phyloP scores from a whole-genome alignment of 2,329 filamentous ascomycete species.

The Bipolaris sorokiniana region DNA sequence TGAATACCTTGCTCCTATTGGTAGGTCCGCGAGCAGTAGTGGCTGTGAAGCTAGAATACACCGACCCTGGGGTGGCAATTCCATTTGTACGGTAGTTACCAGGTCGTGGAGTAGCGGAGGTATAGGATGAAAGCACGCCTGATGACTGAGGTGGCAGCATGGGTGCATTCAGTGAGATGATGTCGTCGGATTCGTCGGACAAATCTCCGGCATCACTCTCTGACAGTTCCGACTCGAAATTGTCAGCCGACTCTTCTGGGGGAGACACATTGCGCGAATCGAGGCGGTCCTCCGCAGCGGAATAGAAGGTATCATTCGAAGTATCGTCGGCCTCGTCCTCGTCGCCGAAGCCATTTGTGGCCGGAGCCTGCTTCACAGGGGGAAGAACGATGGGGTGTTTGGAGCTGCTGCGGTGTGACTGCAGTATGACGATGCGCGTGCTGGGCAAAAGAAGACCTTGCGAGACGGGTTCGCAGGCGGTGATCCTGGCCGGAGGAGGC shows the following conservation, averaged over 20 bases:
- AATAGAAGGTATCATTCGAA: constrained; percentile 89
- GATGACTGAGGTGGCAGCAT: constrained; percentile 77
- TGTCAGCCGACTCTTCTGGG: constrained; percentile 52
- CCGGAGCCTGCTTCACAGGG: constrained; percentile 52
- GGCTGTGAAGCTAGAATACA: constrained; percentile 86
- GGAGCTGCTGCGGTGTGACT: constrained; percentile 61
- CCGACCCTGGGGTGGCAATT: constrained; percentile 80
- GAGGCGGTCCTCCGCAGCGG: constrained; percentile 77
- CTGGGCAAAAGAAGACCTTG: constrained; percentile 79
- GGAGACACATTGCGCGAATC: constrained; percentile 49
- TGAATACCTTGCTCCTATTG: constrained; percentile 79
- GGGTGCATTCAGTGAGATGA: constrained; percentile 87
- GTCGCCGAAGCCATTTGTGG: constrained; percentile 65
- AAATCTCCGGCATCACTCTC: constrained; percentile 74
- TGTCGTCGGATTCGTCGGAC: constrained; percentile 91
- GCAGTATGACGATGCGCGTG: constrained; percentile 84
- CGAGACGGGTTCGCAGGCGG: constrained; percentile 91
- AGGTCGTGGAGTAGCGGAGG: constrained; percentile 80
- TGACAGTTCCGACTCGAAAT: constrained; percentile 64
- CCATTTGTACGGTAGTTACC: constrained; percentile 74
- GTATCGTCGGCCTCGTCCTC: constrained; percentile 84
- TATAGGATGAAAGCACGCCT: constrained; percentile 79
- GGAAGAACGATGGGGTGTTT: constrained; percentile 55
- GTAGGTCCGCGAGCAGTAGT: constrained; percentile 76
- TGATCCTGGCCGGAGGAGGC: constrained; percentile 83